phyloP scores from a whole-genome alignment of 1,284 basidiomycete species.

The Blastosporella zonata region DNA sequence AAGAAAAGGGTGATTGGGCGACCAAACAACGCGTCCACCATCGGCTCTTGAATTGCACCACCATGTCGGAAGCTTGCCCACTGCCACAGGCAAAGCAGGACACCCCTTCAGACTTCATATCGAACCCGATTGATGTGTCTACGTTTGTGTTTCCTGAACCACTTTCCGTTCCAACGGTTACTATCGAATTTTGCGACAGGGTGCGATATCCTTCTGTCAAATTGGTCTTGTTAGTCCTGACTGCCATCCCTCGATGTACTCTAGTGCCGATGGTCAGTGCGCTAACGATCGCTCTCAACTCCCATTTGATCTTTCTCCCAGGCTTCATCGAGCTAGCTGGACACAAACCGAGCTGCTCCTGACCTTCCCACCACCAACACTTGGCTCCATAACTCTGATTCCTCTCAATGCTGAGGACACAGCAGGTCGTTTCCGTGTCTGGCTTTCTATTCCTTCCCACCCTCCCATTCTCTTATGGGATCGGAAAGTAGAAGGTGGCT shows the following conservation, averaged over 20 bases:
- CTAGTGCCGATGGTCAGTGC: conserved; percentile 68
- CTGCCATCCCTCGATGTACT: conserved; percentile 8
- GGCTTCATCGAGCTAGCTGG: conserved; percentile 87
- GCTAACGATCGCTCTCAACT: background rate
- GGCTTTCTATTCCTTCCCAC: conserved; percentile 55
- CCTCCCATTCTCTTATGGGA: conserved; percentile 64
- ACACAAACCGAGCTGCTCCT: conserved; percentile 85
- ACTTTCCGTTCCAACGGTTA: conserved; percentile 45
- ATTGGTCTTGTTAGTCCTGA: conserved; percentile 7
- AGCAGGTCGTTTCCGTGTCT: conserved; percentile 84
- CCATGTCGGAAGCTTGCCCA: conserved; percentile 9
- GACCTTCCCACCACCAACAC: conserved; percentile 77
- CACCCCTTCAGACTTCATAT: background rate
- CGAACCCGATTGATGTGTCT: conserved; percentile 40
- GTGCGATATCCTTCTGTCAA: conserved; percentile 14
- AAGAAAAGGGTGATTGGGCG: background rate
- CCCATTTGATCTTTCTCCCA: conserved; percentile 25
- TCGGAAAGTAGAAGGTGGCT: conserved; percentile 83
- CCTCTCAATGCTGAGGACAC: conserved; percentile 81
- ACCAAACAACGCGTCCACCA: conserved; percentile 43
- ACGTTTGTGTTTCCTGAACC: conserved; percentile 60
- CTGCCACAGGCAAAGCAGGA: conserved; percentile 3
- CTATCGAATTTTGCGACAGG: conserved; percentile 41
- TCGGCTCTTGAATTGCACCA: conserved; percentile 1
- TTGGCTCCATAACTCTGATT: conserved; percentile 67